Conservation (phyloP, 2,329 filamentous ascomycete species). For the Calonectria naviculata region DNA sequence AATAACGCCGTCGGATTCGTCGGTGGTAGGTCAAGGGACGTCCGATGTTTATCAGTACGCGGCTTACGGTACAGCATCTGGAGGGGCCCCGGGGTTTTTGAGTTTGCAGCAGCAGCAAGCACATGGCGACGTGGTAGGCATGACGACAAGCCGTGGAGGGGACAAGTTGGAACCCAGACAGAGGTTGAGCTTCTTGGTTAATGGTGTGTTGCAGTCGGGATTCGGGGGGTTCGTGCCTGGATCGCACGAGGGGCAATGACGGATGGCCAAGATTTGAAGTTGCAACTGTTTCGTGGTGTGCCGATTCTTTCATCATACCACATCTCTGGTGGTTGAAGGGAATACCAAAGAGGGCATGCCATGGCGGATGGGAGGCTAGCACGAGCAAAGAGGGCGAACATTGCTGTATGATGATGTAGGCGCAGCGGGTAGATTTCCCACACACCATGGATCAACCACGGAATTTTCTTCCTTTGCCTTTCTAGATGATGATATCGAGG, state of each 20-base stretch:
- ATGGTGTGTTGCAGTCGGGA: constrained; percentile 6
- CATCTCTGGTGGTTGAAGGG: not conserved
- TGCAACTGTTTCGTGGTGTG: not conserved
- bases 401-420: constrained; percentile 1
- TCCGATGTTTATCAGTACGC: constrained; percentile 9
- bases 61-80: not conserved
- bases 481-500: not conserved
- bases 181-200: not conserved
- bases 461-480: not conserved
- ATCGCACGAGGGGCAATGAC: not conserved
- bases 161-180: not conserved
- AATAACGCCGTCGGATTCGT: constrained; percentile 1
- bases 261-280: not conserved
- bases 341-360: constrained; percentile 6
- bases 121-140: not conserved
- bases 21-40: constrained; percentile 6
- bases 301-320: constrained; percentile 1
- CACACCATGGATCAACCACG: not conserved
- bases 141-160: not conserved
- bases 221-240: constrained; percentile 6
- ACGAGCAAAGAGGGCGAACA: not conserved
- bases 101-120: not conserved
- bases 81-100: not conserved
- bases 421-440: constrained; percentile 1
- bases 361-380: not conserved